Evolutionary conservation across 768 basidiomycete species (phyloP), one percentile per base, ranked within the genome.

Genomic region (Naematelia encephala): DNA sequence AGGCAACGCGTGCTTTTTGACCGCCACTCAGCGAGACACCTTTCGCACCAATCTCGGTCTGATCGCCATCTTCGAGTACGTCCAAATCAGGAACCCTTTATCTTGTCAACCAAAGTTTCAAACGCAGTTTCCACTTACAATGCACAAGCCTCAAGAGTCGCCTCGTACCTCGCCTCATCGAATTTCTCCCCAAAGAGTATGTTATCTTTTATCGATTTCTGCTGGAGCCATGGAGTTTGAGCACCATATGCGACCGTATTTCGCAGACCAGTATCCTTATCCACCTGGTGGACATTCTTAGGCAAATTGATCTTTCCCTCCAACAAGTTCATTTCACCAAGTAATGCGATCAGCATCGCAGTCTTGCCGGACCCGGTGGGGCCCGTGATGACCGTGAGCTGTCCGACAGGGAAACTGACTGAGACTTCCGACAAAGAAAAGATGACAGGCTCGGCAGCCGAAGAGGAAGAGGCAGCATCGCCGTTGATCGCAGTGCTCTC

Each of bases 301-400:
- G 84, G 81, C 79, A 89, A 83, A 63, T 85, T 81, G 50, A 88
- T 81, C 13, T 79, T 77, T 0, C 84, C 84, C 12, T 81, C 53
- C 12, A 71, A 81, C 65, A 73, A 61, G 30, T 73, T 70, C 77
- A 75, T 77, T 54, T 76, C 75, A 34, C 72, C 72, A 4, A 74
- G 62, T 2, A 76, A 62, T 4, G 73, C 75, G 64, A 86, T 86
- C 54, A 91, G 80, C 1, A 90, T 75, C 0, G 89, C 88, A 0
- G 87, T 89, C 79, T 92, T 92, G 0, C 90, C 90, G 43, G 85
- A 84, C 3, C 88, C 90, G 4, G 89, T 90, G 0, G 89, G 87
- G 0, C 80, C 80, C 21, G 86, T 86, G 54, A 91, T 80, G 5
- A 91, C 77, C 0, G 87, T 84, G 16, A 92, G 77, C 72, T 84